phyloP scores from a whole-genome alignment of 768 basidiomycete genomes.

The Paxillus ammoniavirescens region DNA sequence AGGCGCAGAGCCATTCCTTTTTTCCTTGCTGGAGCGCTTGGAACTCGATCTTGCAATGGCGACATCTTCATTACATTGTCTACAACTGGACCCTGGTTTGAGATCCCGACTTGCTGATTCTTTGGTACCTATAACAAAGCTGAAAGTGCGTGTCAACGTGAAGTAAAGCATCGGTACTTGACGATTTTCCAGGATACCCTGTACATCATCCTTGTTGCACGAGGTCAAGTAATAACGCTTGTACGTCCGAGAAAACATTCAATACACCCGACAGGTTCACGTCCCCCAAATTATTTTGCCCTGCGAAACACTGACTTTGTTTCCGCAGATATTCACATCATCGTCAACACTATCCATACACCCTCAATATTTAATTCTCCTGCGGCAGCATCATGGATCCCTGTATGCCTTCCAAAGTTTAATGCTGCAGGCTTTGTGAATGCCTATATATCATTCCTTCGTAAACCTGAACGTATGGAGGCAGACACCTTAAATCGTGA shows the following conservation, averaged over 20 bases:
- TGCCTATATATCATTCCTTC: slow-evolving; percentile 78
- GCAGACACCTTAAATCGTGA: neutral
- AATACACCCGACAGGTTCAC: slow-evolving; percentile 85
- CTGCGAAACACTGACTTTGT: neutral
- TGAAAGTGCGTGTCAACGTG: slow-evolving; percentile 53
- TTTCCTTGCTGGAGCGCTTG: slow-evolving; percentile 64
- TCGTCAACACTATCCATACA: slow-evolving; percentile 86
- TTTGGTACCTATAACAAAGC: slow-evolving; percentile 76
- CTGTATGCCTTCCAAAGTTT: slow-evolving; percentile 94
- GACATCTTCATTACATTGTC: slow-evolving; percentile 76
- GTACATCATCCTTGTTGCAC: slow-evolving; percentile 84
- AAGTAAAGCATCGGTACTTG: neutral
- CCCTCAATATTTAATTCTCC: slow-evolving; percentile 77
- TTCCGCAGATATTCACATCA: slow-evolving; percentile 74
- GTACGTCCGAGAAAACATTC: slow-evolving; percentile 91
- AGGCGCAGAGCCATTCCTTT: slow-evolving; percentile 85
- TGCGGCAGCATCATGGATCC: slow-evolving; percentile 88
- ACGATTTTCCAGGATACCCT: slow-evolving; percentile 67
- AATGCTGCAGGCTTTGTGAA: slow-evolving; percentile 88
- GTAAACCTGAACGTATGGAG: slow-evolving; percentile 34
- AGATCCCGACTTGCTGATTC: slow-evolving; percentile 77
- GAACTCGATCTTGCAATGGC: slow-evolving; percentile 82
- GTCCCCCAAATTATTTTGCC: neutral
- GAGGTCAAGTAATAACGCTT: slow-evolving; percentile 77
- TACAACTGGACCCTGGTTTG: slow-evolving; percentile 67